phyloP scores from a whole-genome alignment of 805 yeast species.

The Wickerhamiella vanderwaltii region DNA sequence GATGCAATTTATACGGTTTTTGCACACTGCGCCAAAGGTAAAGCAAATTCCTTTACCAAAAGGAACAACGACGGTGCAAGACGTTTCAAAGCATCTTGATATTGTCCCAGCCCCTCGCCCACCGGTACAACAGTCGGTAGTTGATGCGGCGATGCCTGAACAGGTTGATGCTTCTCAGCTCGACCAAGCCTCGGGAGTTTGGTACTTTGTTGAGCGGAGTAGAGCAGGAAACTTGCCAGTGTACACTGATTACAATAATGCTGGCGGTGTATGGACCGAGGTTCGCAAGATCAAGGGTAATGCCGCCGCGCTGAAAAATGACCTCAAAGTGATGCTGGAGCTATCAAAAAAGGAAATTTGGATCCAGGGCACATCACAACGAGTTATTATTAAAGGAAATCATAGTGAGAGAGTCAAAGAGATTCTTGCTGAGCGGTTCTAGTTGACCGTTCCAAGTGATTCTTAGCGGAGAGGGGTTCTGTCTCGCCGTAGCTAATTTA shows the following conservation, averaged over 20 bases:
- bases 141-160: background rate
- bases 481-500: too few species aligned
- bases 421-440: conserved; percentile 26
- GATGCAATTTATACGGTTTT: conserved; percentile 4
- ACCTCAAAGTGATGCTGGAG: conserved; percentile 40
- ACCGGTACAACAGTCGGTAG: background rate
- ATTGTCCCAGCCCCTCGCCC: conserved; percentile 3
- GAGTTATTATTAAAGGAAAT: conserved; percentile 44
- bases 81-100: conserved; percentile 12
- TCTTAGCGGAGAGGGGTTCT: too few species aligned
- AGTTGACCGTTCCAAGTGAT: background rate
- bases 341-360: conserved; percentile 37
- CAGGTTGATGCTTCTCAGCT: background rate
- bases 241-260: conserved; percentile 54
- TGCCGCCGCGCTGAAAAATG: conserved; percentile 50
- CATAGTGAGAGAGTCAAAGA: conserved; percentile 29
- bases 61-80: conserved; percentile 20
- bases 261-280: conserved; percentile 55
- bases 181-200: conserved; percentile 7
- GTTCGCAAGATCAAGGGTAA: conserved; percentile 62
- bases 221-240: conserved; percentile 62
- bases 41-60: conserved; percentile 43
- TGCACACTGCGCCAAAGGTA: conserved; percentile 9
- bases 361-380: conserved; percentile 39
- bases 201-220: conserved; percentile 20